Evolutionary conservation across 225 moss, liverwort and hornwort species (phyloP), one percentile per base, ranked within the genome.

Genomic region (Marchantia polymorpha): DNA sequence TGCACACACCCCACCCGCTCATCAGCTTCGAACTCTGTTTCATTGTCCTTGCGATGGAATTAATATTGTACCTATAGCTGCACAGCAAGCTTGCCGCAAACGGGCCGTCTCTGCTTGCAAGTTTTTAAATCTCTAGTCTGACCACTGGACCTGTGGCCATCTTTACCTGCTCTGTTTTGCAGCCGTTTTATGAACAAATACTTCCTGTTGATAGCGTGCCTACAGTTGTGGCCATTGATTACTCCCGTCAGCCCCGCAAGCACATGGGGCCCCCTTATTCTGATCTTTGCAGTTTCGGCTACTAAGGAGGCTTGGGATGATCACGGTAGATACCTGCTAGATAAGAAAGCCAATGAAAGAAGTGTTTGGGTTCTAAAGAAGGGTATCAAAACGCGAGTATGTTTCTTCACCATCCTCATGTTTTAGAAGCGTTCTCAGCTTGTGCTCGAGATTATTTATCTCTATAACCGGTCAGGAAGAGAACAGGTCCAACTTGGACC

Each of bases 161-260:
- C 39, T 69, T 64, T 23, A 2, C 25, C 8, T 64, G 56, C 5
- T 39, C 10, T 64, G 64, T 69, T 23, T 73, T 77, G 88, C 95
- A 96, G 96, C 85, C 99, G 99, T 80, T 99, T 99, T 81, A 99
- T 99, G 99, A 99, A 99, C 84, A 91, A 95, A 64, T 99, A 99
- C 59, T 99, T 99, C 74, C 87, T 99, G 83, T 79, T 99, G 77
- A 99, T 99, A 78, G 99, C 99, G 51, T 86, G 91, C 75, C 82
- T 99, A 31, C 99, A 99, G 83, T 77, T 99, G 83, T 99, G 99
- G 99, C 99, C 99, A 46, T 88, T 93, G 52, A 99, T 99, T 23
- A 99, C 99, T 72, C 99, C 99, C 31, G 99, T 99, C 83, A 99
- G 85, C 89, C 99, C 99, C 52, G 92, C 86, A 67, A 99, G 99